Evolutionary conservation across 108 stramenopile species (phyloP).

Genomic region (Schizochytrium sp.): DNA sequence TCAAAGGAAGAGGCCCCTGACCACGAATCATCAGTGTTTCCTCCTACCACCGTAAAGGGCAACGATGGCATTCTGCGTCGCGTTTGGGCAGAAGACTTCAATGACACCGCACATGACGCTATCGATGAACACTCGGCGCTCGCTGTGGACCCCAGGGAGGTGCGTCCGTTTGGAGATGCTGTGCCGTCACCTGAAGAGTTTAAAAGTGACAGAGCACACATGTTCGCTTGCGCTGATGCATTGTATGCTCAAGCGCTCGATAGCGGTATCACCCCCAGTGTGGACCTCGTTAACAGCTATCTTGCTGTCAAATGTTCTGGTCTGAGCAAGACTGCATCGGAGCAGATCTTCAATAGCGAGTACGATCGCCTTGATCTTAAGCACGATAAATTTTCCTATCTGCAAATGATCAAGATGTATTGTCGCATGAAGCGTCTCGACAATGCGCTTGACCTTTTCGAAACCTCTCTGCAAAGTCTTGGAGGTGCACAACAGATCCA

Average conservation of each 20-base stretch:
- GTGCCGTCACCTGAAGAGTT: neutral
- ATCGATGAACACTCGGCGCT: neutral
- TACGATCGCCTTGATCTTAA: neutral
- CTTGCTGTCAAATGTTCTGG: neutral
- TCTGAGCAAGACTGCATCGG: neutral
- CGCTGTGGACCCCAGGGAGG: neutral
- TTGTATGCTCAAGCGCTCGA: neutral
- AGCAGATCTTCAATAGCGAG: neutral
- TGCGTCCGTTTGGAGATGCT: neutral
- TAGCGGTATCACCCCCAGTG: neutral
- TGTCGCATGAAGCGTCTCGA: neutral
- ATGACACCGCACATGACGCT: neutral
- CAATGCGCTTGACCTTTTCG: conserved; percentile 17
- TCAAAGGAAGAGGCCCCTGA: too few relatives aligned
- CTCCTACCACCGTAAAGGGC: too few relatives aligned
- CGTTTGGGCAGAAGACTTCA: conserved; percentile 12
- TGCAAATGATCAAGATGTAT: conserved; percentile 31
- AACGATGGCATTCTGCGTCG: neutral
- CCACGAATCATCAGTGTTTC: too few relatives aligned
- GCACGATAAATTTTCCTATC: neutral
- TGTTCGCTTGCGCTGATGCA: conserved; percentile 6
- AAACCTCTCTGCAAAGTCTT: neutral
- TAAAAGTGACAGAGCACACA: neutral
- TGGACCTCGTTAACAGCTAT: neutral
- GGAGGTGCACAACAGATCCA: neutral